Evolutionary conservation across 768 basidiomycete genomes (phyloP).

Genomic region (Russula sp.): DNA sequence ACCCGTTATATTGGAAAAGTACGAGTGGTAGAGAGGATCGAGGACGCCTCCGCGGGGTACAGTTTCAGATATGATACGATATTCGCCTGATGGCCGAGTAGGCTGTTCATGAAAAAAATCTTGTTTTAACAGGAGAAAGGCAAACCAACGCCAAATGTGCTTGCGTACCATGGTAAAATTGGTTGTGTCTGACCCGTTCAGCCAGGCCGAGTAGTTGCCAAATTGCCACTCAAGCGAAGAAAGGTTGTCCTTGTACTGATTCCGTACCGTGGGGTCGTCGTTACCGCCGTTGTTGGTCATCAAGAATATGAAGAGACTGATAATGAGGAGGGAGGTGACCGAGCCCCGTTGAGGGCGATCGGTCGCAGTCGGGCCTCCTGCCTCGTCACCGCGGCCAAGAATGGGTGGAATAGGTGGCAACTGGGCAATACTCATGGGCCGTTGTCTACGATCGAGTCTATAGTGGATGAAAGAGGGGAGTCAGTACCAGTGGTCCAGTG

Average conservation of each 20-base stretch:
- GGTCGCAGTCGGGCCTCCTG: neutral
- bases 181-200: conserved; percentile 56
- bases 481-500: too few relatives aligned
- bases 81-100: conserved; percentile 42
- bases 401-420: neutral
- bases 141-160: neutral
- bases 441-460: neutral
- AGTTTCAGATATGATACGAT: conserved; percentile 50
- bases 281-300: conserved; percentile 65
- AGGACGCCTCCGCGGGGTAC: conserved; percentile 45
- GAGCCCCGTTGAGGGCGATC: conserved; percentile 51
- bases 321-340: conserved; percentile 69
- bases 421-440: conserved; percentile 13
- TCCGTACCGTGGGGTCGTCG: conserved; percentile 61
- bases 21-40: conserved; percentile 51
- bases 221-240: conserved; percentile 55
- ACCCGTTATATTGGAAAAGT: conserved; percentile 75
- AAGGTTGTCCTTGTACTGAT: conserved; percentile 66
- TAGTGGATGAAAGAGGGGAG: neutral
- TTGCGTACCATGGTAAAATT: conserved; percentile 62
- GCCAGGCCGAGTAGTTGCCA: conserved; percentile 74
- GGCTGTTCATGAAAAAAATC: conserved; percentile 41
- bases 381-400: conserved; percentile 12
- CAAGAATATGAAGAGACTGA: conserved; percentile 73
- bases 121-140: conserved; percentile 12